Base-by-base conservation (phyloP, 2,329 filamentous ascomycete species). In the Penicillium psychrosexuale region DNA sequence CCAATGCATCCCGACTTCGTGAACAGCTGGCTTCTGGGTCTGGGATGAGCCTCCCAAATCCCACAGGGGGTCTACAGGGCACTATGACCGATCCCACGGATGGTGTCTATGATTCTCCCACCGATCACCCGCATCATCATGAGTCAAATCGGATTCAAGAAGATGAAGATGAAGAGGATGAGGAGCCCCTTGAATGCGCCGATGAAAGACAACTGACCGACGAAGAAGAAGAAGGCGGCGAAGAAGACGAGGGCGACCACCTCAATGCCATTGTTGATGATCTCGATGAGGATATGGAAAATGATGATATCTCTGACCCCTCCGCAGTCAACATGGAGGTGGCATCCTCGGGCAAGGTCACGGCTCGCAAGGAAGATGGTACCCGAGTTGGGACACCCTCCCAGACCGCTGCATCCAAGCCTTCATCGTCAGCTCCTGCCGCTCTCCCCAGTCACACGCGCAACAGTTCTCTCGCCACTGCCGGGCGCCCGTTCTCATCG, bases 271-370 rank as follows among this genome's bases (percentile, higher is more conserved):
- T 97, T 57, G 87, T 97, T n/a, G 91, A 92, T 56, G 90, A 95
- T 62, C 78, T 97, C 1, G 91, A 97, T 53, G 89, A 93, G 58
- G 90, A 92, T 31, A 86, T 93, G 72, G 85, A 84, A 34, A 83
- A 90, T 47, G 87, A 88, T 52, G 83, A 83, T n/a, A 80, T 83
- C n/a, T 82, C 88, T 7, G 90, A 94, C 64, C 89, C 91, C 2
- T 88, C 89, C 4, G 92, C 94, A 6, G 91, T 97, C 31, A 97
- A 91, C 66, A 84, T 99, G 70, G 93, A 97, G 72, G 84, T 97
- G 39, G 91, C 87, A 37, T 86, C 89, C 17, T 89, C 87, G 19
- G 93, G 91, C 13, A 95, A 91, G 68, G 88, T 97, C 13, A 96
- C 90, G 1, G 93, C 93, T 37, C 88, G 89, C 48, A 93, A 94